These are phyloP conservation scores for Wilcoxina mikolae DNA, from an alignment of 495 filamentous ascomycete species.

Conservation along the genomic window DNA sequence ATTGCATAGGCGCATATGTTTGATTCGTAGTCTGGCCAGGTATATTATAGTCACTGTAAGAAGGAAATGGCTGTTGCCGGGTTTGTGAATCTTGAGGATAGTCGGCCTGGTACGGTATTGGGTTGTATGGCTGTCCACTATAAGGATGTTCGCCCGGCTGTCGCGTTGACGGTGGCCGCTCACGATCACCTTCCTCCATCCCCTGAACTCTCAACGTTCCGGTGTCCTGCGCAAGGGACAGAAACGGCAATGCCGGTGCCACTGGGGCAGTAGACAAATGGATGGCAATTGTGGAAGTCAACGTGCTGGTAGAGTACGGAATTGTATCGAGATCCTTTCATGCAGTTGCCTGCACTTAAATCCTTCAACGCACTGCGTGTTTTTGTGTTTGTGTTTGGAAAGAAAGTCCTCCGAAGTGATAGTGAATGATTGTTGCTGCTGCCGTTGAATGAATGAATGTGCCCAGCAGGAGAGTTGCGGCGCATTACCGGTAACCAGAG, in stretches of 20 bases:
- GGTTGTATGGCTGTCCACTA: slow-evolving; percentile 22
- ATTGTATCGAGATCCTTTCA: slow-evolving; percentile 17
- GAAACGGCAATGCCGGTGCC: slow-evolving; percentile 20
- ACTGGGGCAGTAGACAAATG: slow-evolving; percentile 22
- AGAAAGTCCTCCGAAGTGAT: slow-evolving; percentile 6
- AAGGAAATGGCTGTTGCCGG: slow-evolving; percentile 34
- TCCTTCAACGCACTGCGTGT: slow-evolving; percentile 10
- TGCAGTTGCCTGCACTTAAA: slow-evolving; percentile 24
- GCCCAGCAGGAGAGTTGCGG: slow-evolving; percentile 6
- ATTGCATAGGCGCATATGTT: slow-evolving; percentile 64
- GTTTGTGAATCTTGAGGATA: slow-evolving; percentile 32
- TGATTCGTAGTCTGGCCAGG: slow-evolving; percentile 51
- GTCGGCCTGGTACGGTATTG: slow-evolving; percentile 36
- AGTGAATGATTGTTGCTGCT: slow-evolving; percentile 8
- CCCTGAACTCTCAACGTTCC: slow-evolving; percentile 26
- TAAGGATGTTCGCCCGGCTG: slow-evolving; percentile 20
- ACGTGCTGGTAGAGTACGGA: slow-evolving; percentile 20
- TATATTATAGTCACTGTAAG: slow-evolving; percentile 65
- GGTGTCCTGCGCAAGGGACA: slow-evolving; percentile 22
- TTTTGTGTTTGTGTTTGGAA: neutral
- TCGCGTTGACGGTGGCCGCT: slow-evolving; percentile 25
- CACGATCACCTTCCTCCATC: slow-evolving; percentile 29
- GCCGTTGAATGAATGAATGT: slow-evolving; percentile 11
- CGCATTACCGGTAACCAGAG: slow-evolving; percentile 15
- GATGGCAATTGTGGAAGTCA: slow-evolving; percentile 25